Evolutionary conservation across 768 basidiomycete species (phyloP).

Genomic region (Amanita exitialis): DNA sequence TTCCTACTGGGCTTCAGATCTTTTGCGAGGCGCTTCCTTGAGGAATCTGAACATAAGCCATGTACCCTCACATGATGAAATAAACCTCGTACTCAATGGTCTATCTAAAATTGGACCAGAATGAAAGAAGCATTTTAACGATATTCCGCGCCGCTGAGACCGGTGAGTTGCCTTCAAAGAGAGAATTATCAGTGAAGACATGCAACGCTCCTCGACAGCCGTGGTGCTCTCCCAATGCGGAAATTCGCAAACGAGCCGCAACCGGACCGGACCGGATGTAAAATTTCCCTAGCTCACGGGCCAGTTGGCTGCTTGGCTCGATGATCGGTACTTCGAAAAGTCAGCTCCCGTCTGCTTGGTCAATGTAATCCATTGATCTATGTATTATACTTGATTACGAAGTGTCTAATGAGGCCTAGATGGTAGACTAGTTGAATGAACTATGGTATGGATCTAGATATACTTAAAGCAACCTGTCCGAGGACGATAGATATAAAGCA

Average conservation of each 20-base stretch:
- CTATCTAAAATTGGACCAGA: not conserved
- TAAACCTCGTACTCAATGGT: not conserved
- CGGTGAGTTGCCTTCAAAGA: not conserved
- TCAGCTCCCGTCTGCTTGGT: constrained; percentile 33
- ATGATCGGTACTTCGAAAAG: constrained; percentile 21
- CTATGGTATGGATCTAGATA: too few relatives aligned
- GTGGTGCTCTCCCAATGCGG: not conserved
- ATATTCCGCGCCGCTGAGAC: not conserved
- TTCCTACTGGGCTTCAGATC: not conserved
- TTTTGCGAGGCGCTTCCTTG: constrained; percentile 5
- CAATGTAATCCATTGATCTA: constrained; percentile 25
- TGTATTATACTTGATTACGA: not conserved
- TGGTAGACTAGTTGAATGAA: not conserved
- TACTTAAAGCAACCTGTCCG: not conserved
- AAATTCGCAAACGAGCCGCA: not conserved
- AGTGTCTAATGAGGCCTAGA: not conserved
- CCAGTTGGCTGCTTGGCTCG: too few relatives aligned
- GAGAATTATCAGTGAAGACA: not conserved
- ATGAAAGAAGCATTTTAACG: not conserved
- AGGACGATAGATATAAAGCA: not conserved
- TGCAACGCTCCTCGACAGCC: not conserved
- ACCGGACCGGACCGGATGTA: not conserved
- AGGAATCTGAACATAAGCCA: constrained; percentile 1
- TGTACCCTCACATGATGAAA: not conserved
- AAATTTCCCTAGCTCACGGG: not conserved